Conservation (phyloP, 2,329 filamentous ascomycete genomes). For the Ascochyta fabae region DNA sequence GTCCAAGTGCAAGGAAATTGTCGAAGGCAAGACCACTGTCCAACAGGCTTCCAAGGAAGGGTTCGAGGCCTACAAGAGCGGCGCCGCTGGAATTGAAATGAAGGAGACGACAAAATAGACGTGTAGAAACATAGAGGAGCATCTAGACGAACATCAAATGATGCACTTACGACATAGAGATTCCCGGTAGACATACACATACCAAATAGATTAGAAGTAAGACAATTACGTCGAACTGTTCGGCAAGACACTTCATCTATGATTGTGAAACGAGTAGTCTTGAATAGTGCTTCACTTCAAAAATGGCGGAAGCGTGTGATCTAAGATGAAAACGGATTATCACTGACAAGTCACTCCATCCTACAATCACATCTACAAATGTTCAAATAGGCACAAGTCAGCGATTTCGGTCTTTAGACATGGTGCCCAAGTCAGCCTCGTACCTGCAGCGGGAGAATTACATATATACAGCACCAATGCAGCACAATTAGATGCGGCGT, state of each 20-base stretch:
- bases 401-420: not conserved
- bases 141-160: not conserved
- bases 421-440: not conserved
- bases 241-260: too few relatives aligned
- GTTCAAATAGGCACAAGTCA: not conserved
- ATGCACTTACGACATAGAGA: constrained; percentile 18
- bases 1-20: constrained; percentile 76
- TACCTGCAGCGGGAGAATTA: too few relatives aligned
- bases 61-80: constrained; percentile 55
- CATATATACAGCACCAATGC: too few relatives aligned
- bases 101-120: constrained; percentile 27
- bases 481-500: too few relatives aligned
- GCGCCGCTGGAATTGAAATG: constrained; percentile 47
- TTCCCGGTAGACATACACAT: constrained; percentile 18
- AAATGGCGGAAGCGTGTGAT: too few relatives aligned
- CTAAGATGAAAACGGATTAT: too few relatives aligned
- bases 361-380: not conserved
- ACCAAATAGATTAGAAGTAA: constrained; percentile 21
- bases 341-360: not conserved
- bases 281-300: too few relatives aligned
- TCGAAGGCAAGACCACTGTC: constrained; percentile 71
- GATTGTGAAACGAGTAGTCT: too few relatives aligned
- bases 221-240: too few relatives aligned
- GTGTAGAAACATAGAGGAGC: not conserved
- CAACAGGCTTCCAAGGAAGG: constrained; percentile 70